Evolutionary conservation across 2,329 filamentous ascomycete species (phyloP), one percentile per base, ranked within the genome.

Genomic region (Rhytidhysteron rufulum): DNA sequence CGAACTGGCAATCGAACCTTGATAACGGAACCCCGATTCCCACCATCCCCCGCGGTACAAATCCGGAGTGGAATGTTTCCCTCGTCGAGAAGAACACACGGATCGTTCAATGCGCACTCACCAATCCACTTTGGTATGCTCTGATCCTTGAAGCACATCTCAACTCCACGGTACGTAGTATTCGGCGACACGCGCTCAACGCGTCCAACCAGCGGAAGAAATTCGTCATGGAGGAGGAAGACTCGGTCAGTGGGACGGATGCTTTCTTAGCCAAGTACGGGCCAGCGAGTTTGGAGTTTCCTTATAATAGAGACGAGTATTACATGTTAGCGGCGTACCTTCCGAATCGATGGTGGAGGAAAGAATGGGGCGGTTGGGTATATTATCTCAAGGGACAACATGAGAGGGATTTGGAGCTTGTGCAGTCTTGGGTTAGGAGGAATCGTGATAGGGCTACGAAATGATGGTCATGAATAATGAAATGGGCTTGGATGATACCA

Each of bases 281-380:
- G 0, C 77, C 75, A 3, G 67, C 69, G 0, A 74, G 71, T 1
- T 51, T 73, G 9, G 74, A 79, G 38, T 70, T 78, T 9, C 77
- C 77, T 0, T 79, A 69, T 40, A 69, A 75, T 37, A 63, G 79
- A 17, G 79, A 82, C 42, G 72, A 75, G 33, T 82, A 81, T 50
- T 78, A 82, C 51, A 71, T 76, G 65, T 66, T 82, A 20, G 60
- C 80, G 53, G 74, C 73, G 1, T 81, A 77, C 47, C 50, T 81
- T 34, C 79, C 79, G 0, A 76, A 76, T 45, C 66, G 79, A 17
- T 70, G 68, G 33, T 82, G 78, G 78, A 69, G 60, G 34, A 65
- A 64, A 13, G 63, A 70, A 7, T 50, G 67, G 4, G 53, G 62
- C 27, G 57, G 57, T 31, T 81, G 77, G 78, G 53, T 71, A 27